Percentiles rank a stretch among this genome's conserved stretches.
Evolutionary conservation across 1,284 basidiomycete genomes (phyloP).

Genomic region (Trichosporon ovoides): DNA sequence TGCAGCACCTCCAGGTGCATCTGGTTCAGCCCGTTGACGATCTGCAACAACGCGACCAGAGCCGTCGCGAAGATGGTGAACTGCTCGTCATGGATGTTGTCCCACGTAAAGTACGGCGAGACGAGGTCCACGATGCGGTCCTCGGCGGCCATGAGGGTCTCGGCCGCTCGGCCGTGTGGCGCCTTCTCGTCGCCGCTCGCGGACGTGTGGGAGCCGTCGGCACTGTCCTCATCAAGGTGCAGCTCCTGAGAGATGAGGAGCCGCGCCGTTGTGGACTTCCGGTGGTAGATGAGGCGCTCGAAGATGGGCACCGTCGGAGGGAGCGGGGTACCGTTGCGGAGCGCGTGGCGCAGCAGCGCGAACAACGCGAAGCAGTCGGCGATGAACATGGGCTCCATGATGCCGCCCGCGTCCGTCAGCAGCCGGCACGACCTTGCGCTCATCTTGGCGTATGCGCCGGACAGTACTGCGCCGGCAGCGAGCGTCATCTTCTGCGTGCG

Average conservation of each 20-base stretch:
- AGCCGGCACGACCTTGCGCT: constrained; percentile 26
- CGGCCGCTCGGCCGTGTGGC: background rate
- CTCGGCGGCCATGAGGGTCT: background rate
- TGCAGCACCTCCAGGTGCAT: constrained; percentile 33
- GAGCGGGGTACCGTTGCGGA: constrained; percentile 34
- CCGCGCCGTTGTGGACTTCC: background rate
- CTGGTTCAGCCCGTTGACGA: constrained; percentile 35
- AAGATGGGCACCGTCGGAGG: constrained; percentile 44
- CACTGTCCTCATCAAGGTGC: background rate
- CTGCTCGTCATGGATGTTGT: constrained; percentile 37
- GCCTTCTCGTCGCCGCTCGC: background rate
- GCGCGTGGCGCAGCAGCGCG: constrained; percentile 35
- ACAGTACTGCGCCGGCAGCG: constrained; percentile 31
- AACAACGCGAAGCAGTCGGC: constrained; percentile 43
- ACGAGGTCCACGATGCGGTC: background rate
- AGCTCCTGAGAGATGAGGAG: background rate
- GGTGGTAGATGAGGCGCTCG: constrained; percentile 40
- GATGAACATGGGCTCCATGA: constrained; percentile 44
- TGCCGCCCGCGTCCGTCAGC: constrained; percentile 18
- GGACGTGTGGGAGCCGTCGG: background rate
- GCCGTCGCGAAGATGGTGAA: constrained; percentile 42
- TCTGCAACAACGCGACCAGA: constrained; percentile 36
- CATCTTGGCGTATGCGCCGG: constrained; percentile 35
- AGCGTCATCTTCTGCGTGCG: constrained; percentile 30
- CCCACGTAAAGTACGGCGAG: background rate